Evolutionary conservation across 1,284 basidiomycete species (phyloP).

Genomic region (Cryptococcus wingfieldii): DNA sequence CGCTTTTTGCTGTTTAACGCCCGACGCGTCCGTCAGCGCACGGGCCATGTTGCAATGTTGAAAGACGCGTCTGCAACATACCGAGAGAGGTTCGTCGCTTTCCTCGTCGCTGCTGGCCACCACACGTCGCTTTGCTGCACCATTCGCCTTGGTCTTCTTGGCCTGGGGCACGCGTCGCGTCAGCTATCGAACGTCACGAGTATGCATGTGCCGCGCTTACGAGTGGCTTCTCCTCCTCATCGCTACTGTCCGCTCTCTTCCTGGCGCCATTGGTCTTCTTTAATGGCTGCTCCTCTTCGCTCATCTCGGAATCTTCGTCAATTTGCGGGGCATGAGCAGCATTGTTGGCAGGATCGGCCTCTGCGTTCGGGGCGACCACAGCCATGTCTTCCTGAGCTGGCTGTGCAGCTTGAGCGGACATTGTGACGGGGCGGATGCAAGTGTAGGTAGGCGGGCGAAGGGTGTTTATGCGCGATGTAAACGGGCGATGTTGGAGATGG

Average conservation of each 20-base stretch:
- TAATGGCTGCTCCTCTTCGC: constrained; percentile 21
- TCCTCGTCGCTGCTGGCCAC: constrained; percentile 38
- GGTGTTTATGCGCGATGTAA: not conserved
- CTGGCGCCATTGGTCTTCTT: constrained; percentile 8
- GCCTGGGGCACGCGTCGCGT: not conserved
- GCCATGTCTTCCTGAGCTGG: constrained; percentile 24
- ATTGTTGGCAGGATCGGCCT: constrained; percentile 5
- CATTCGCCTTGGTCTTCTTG: constrained; percentile 25
- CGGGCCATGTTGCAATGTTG: constrained; percentile 4
- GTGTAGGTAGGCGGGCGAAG: not conserved
- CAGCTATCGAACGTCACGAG: not conserved
- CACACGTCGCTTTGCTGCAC: constrained; percentile 32
- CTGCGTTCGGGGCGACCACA: constrained; percentile 27
- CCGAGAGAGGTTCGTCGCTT: constrained; percentile 22
- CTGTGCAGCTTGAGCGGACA: not conserved
- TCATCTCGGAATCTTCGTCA: constrained; percentile 9
- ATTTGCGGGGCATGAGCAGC: constrained; percentile 18
- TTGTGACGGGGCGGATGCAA: not conserved
- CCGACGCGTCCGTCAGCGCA: constrained; percentile 19
- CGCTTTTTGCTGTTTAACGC: constrained; percentile 51
- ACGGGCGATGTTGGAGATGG: not conserved
- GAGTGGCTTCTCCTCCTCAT: constrained; percentile 45
- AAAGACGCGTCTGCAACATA: constrained; percentile 7
- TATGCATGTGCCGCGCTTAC: constrained; percentile 24
- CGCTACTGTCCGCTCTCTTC: constrained; percentile 17